phyloP scores from a whole-genome alignment of 768 basidiomycete species.

The Cytidiella melzeri region DNA sequence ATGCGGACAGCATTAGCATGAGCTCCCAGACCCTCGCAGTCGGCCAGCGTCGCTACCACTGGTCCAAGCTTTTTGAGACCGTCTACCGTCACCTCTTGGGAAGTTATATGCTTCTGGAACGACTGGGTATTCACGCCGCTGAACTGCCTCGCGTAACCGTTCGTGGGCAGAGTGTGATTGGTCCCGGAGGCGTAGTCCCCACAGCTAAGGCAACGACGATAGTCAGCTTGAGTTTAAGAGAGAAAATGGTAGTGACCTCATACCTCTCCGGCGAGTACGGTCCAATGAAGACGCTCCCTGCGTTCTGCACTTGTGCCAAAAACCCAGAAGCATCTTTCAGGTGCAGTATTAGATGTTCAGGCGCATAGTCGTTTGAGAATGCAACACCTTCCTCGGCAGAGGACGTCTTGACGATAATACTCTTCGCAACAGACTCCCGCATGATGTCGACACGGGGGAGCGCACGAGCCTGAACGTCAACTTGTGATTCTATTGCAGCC shows the following conservation, averaged over 20 bases:
- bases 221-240: neutral
- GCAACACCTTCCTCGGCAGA: slow-evolving; percentile 69
- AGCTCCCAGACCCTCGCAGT: slow-evolving; percentile 90
- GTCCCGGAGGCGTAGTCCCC: slow-evolving; percentile 99
- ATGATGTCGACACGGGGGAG: slow-evolving; percentile 88
- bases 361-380: slow-evolving; percentile 97
- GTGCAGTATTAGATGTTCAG: slow-evolving; percentile 95
- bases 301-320: slow-evolving; percentile 74
- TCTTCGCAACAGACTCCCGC: slow-evolving; percentile 82
- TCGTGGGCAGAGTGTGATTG: slow-evolving; percentile 95
- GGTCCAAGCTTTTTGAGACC: slow-evolving; percentile 82
- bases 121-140: slow-evolving; percentile 96
- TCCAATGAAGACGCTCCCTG: slow-evolving; percentile 95
- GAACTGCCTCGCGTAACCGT: slow-evolving; percentile 96
- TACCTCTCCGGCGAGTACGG: slow-evolving; percentile 94
- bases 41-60: slow-evolving; percentile 81
- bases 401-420: slow-evolving; percentile 74
- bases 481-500: slow-evolving; percentile 72
- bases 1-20: slow-evolving; percentile 96
- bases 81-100: slow-evolving; percentile 79
- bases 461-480: slow-evolving; percentile 82
- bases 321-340: slow-evolving; percentile 61
- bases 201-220: slow-evolving; percentile 48
- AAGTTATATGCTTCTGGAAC: slow-evolving; percentile 99
- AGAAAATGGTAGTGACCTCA: slow-evolving; percentile 3